These are phyloP conservation scores for Trichoderma sp. DNA, from an alignment of 2,329 filamentous ascomycete species.

Conservation along the genomic window DNA sequence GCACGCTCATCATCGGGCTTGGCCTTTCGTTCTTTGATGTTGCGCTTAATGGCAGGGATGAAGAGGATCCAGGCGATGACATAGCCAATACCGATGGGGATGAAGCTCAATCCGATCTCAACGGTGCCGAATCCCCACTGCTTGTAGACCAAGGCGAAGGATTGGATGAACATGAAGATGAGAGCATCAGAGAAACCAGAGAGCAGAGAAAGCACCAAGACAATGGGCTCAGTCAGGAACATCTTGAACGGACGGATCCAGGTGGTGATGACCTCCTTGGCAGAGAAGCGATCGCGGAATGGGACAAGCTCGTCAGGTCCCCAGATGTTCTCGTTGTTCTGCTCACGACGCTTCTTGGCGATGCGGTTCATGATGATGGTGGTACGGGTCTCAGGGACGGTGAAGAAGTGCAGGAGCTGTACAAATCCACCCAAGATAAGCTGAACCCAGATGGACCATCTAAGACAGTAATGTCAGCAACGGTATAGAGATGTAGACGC, in stretches of 20 bases:
- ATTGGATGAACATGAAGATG: conserved; percentile 78
- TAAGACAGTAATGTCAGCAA: conserved; percentile 28
- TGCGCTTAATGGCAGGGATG: conserved; percentile 57
- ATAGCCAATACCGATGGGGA: conserved; percentile 69
- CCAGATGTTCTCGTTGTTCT: conserved; percentile 61
- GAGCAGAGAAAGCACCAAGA: conserved; percentile 68
- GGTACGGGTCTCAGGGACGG: conserved; percentile 76
- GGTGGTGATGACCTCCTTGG: conserved; percentile 56
- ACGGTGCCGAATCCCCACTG: conserved; percentile 66
- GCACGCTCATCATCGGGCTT: conserved; percentile 58
- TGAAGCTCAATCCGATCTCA: conserved; percentile 61
- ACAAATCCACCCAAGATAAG: conserved; percentile 74
- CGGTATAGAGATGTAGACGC: not conserved
- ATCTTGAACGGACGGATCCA: conserved; percentile 70
- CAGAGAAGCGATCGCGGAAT: conserved; percentile 59
- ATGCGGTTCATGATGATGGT: conserved; percentile 78
- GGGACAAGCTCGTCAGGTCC: conserved; percentile 72
- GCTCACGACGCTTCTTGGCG: conserved; percentile 70
- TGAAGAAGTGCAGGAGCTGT: conserved; percentile 65
- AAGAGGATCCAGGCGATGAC: conserved; percentile 62
- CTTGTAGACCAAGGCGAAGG: conserved; percentile 66
- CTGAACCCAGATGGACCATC: conserved; percentile 79
- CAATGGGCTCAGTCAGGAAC: conserved; percentile 75
- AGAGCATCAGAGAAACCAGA: conserved; percentile 73
- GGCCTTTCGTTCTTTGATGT: conserved; percentile 52